A percentile compares a stretch with the other conserved stretches of the same genome.
These are phyloP conservation scores for Articulospora tetracladia DNA, from an alignment of 495 filamentous ascomycete species.

Conservation along the genomic window DNA sequence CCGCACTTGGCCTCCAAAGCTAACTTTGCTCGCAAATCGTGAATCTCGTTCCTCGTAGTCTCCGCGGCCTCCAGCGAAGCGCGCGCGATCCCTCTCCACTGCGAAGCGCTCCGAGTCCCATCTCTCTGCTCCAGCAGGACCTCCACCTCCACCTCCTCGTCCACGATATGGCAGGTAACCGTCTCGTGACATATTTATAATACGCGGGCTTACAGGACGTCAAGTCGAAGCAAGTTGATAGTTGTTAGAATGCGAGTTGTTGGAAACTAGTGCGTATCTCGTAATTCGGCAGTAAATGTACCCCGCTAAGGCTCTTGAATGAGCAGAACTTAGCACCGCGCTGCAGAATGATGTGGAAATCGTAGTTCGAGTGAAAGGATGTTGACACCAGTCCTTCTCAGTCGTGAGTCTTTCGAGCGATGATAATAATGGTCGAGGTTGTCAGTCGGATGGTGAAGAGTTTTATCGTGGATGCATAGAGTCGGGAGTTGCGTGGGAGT, in stretches of 20 bases:
- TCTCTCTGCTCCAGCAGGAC: neutral
- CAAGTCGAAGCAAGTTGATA: neutral
- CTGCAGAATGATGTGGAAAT: neutral
- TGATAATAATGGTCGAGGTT: slow-evolving; percentile 4
- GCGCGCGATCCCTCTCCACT: slow-evolving; percentile 34
- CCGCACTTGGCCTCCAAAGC: slow-evolving; percentile 11
- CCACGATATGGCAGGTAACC: slow-evolving; percentile 11
- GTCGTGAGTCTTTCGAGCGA: neutral
- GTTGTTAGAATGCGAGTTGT: neutral
- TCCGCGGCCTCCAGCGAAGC: slow-evolving; percentile 29
- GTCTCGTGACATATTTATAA: slow-evolving; percentile 19
- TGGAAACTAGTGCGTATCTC: neutral
- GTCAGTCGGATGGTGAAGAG: slow-evolving; percentile 16
- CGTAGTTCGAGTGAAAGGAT: neutral
- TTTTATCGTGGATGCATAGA: slow-evolving; percentile 11
- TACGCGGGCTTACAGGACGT: neutral
- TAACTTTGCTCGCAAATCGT: slow-evolving; percentile 3
- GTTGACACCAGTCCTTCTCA: no score
- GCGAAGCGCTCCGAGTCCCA: slow-evolving; percentile 29
- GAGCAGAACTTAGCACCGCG: neutral
- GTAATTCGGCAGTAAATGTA: neutral
- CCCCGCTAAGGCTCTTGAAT: neutral
- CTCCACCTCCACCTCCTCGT: slow-evolving; percentile 10
- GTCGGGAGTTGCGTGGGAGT: slow-evolving; percentile 6
- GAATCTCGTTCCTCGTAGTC: slow-evolving; percentile 21